Evolutionary conservation across 768 basidiomycete species (phyloP), one percentile per base, ranked within the genome.

Genomic region (Termitomyces titanicus): DNA sequence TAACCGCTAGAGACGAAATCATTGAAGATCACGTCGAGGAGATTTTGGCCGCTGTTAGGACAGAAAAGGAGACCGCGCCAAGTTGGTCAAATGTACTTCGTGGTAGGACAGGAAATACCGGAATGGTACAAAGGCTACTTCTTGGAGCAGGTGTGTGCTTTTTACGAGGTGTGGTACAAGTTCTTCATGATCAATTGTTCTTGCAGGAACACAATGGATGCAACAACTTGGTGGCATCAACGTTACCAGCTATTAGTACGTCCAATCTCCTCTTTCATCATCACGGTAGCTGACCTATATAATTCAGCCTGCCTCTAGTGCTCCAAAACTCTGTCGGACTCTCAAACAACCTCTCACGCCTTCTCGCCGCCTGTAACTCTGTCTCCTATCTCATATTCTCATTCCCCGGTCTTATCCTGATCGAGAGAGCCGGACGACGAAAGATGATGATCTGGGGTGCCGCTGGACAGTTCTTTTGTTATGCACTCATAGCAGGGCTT

Each of bases 381-480:
- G 70, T 79, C 31, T 78, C 77, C 1, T 81, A 80, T 61, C 72
- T 81, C 27, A 15, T 74, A 15, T 79, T 80, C 59, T 75, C 79
- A 3, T 79, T 80, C 61, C 62, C 66, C 3, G 78, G 79, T 3
- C 64, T 80, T 29, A 55, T 73, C 18, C 68, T 80, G 31, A 79
- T 80, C 54, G 79, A 81, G 54, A 75, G 68, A 40, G 76, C 74
- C 0, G 79, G 79, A 4, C 69, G 79, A 33, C 71, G 79, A 27
- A 78, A 77, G 57, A 63, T 81, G 25, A 78, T 81, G 77, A 79
- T 81, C 71, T 80, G 74, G 73, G 79, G 79, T 35, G 79, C 79
- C 11, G 75, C 74, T 3, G 78, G 78, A 25, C 79, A 79, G 63
- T 75, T 73, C 54, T 58, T 78, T 43, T 81, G 77, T 57, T 79